Evolutionary conservation across 2,329 filamentous ascomycete species (phyloP), one percentile per base, ranked within the genome.

Genomic region (Tolypocladium tundrense): DNA sequence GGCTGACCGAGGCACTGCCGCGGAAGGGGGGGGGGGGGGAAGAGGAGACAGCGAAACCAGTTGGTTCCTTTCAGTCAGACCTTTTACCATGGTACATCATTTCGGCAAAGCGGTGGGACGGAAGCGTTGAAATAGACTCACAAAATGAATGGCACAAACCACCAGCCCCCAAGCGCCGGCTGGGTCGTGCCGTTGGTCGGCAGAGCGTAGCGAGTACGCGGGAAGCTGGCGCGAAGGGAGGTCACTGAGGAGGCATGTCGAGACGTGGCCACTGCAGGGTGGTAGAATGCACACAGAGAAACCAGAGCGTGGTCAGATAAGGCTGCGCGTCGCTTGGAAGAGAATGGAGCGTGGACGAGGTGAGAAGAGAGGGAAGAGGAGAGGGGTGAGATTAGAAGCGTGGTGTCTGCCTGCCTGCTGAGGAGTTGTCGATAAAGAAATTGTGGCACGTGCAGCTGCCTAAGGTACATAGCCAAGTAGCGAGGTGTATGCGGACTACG

Each of bases 51-150:
- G 67, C 68, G 70, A 69, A 73, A 80, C 78, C 80, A 76, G 77
- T 69, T 69, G 71, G 70, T 67, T 71, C 71, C 67, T 67, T 70
- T 74, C 72, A 71, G 77, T 85, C 81, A 75, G 82, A 82, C 82
- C 82, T 85, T 85, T 85, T 85, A 85, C 82, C 82, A 82, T 71
- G 61, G 56, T 68, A 78, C 80, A 84, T 85, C 82, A 81, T 77
- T 67, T 67, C 64, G 68, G 70, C 55, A 35, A 24, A 41, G 54
- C 51, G 37, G 45, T 2, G 24, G n/a, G 27, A 41, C 13, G 53
- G 19, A 21, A 52, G 41, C 42, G 31, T 10, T 21, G 48, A 21
- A 52, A 11, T 21, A 6, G 21, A 52, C 48, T 37, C 31, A 52
- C 48, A n/a, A n/a, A 21, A 21, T 31, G 27, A 31, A 31, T 31